These are phyloP conservation scores for Suillus bovinus DNA, from an alignment of 768 basidiomycete species.

Conservation along the genomic window DNA sequence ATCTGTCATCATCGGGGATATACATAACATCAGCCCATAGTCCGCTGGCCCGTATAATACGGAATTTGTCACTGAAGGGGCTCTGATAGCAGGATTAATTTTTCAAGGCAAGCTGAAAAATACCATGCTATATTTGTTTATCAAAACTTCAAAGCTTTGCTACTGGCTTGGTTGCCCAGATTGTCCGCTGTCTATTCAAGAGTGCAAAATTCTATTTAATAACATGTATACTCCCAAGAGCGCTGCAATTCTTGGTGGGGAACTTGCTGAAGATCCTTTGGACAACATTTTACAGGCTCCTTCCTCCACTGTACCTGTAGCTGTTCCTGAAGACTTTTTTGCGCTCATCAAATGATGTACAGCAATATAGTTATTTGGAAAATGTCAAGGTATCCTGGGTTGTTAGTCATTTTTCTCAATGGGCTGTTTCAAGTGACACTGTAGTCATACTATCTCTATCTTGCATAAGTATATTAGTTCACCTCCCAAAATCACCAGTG, in stretches of 20 bases:
- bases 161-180: slow-evolving; percentile 14
- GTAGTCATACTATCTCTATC: slow-evolving; percentile 6
- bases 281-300: background rate
- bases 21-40: too few relatives aligned
- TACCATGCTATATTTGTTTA: slow-evolving; percentile 12
- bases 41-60: too few relatives aligned
- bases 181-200: slow-evolving; percentile 10
- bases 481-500: background rate
- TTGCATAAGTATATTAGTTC: background rate
- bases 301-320: background rate
- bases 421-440: slow-evolving; percentile 1
- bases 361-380: background rate
- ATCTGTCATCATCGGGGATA: too few relatives aligned
- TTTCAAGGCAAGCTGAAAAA: slow-evolving; percentile 9
- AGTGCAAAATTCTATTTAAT: slow-evolving; percentile 14
- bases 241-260: background rate
- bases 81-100: background rate
- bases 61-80: too few relatives aligned
- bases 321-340: background rate
- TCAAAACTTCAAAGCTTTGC: slow-evolving; percentile 16
- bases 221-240: background rate
- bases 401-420: slow-evolving; percentile 2
- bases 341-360: background rate
- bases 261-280: background rate
- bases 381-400: slow-evolving; percentile 8